Conservation (phyloP, 441 rosid genomes). For the Macaranga tanarius region DNA sequence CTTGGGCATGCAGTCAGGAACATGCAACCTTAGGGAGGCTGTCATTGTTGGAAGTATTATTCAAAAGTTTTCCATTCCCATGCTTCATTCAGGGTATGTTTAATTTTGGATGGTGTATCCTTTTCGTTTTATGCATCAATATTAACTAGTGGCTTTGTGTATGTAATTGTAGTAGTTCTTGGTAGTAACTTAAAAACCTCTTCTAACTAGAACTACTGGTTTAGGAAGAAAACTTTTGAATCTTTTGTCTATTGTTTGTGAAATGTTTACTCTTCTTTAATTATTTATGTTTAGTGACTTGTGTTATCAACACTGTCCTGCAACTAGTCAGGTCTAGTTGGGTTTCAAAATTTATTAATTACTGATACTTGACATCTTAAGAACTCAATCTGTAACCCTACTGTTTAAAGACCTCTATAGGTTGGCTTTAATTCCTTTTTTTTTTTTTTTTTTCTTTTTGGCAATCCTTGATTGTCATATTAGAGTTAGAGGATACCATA, state of each 20-base stretch:
- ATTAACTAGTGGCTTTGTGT: not conserved
- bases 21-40: conserved; percentile 91
- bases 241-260: not conserved
- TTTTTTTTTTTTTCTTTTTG: too few relatives aligned
- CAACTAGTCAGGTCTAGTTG: not conserved
- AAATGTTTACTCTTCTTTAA: not conserved
- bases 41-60: conserved; percentile 85
- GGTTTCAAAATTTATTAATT: not conserved
- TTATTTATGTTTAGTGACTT: not conserved
- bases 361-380: not conserved
- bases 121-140: not conserved
- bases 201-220: not conserved
- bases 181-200: not conserved
- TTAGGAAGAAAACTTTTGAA: not conserved
- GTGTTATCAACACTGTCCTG: too few relatives aligned
- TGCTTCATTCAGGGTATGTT: conserved; percentile 72
- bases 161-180: not conserved
- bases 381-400: not conserved
- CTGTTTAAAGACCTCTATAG: not conserved
- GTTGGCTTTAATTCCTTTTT: not conserved
- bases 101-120: not conserved
- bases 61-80: conserved; percentile 73
- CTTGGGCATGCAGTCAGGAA: conserved; percentile 66
- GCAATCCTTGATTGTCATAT: not conserved
- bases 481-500: not conserved